Evolutionary conservation across 768 basidiomycete species (phyloP).

Genomic region (Amanita subjunquillea): DNA sequence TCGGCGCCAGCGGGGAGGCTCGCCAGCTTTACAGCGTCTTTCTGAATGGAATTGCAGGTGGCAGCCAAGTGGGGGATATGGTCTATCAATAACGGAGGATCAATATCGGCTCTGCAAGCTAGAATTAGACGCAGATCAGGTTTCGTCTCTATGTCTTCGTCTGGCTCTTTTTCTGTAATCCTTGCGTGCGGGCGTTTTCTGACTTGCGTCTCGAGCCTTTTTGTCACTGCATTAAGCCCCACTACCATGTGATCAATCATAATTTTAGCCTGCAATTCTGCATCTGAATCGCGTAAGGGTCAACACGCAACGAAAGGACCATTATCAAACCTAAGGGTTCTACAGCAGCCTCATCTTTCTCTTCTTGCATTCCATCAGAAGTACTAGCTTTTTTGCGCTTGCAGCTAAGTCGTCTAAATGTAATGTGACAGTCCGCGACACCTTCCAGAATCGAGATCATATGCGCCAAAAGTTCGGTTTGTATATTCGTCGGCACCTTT

Average conservation of each 20-base stretch:
- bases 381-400: slow-evolving; percentile 27
- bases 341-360: neutral
- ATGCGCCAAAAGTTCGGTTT: slow-evolving; percentile 46
- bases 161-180: slow-evolving; percentile 11
- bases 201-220: slow-evolving; percentile 53
- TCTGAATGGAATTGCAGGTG: slow-evolving; percentile 49
- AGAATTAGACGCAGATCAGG: slow-evolving; percentile 37
- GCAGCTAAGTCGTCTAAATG: slow-evolving; percentile 18
- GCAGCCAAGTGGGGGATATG: slow-evolving; percentile 76
- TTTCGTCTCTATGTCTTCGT: slow-evolving; percentile 7
- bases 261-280: slow-evolving; percentile 17
- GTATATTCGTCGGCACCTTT: slow-evolving; percentile 46
- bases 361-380: slow-evolving; percentile 11
- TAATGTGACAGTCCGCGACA: slow-evolving; percentile 31
- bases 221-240: slow-evolving; percentile 80
- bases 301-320: neutral
- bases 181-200: slow-evolving; percentile 18
- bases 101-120: slow-evolving; percentile 66
- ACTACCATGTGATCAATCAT: slow-evolving; percentile 39
- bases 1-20: slow-evolving; percentile 65
- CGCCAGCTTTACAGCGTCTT: slow-evolving; percentile 40
- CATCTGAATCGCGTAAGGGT: neutral
- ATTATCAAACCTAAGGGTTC: neutral
- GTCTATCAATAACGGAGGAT: slow-evolving; percentile 60
- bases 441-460: slow-evolving; percentile 41